Conservation (phyloP, 805 yeast genomes). For the Metschnikowia anglica region DNA sequence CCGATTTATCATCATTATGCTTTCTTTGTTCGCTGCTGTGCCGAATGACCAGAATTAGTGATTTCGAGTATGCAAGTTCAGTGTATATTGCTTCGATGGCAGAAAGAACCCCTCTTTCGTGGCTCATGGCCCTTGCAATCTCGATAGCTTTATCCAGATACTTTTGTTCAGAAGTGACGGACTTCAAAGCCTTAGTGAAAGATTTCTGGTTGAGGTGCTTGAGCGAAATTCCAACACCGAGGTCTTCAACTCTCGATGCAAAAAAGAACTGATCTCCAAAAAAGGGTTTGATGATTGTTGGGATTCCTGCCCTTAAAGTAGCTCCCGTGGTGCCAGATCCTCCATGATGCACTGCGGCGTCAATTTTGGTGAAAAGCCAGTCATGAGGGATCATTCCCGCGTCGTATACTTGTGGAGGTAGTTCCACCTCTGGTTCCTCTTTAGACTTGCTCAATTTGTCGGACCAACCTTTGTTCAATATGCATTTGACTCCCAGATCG, state of each 20-base stretch:
- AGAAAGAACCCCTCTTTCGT: conserved; percentile 76
- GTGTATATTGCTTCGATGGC: conserved; percentile 80
- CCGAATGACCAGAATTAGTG: conserved; percentile 49
- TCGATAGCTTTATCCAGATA: conserved; percentile 65
- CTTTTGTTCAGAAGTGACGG: conserved; percentile 63
- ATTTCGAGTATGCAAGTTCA: conserved; percentile 73
- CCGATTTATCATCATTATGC: conserved; percentile 25
- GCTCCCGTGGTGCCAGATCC: conserved; percentile 98
- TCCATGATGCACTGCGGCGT: conserved; percentile 96
- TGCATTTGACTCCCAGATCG: conserved; percentile 80
- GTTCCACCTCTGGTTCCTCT: conserved; percentile 30
- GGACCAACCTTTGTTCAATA: conserved; percentile 94
- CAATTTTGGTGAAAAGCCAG: conserved; percentile 86
- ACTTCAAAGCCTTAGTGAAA: conserved; percentile 65
- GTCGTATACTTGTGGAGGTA: conserved; percentile 69
- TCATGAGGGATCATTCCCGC: conserved; percentile 85
- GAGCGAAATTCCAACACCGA: conserved; percentile 78
- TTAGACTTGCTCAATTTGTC: conserved; percentile 53
- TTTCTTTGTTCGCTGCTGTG: conserved; percentile 30
- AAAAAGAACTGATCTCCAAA: conserved; percentile 96
- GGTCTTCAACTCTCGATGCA: conserved; percentile 81
- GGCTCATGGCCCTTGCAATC: conserved; percentile 60
- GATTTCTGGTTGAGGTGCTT: conserved; percentile 63
- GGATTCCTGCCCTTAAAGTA: conserved; percentile 77
- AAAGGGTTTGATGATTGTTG: conserved; percentile 89